Percentiles rank a stretch among this genome's conserved stretches.
Evolutionary conservation across 352 stramenopile species (phyloP).

Genomic region (Blastocystis sp.): DNA sequence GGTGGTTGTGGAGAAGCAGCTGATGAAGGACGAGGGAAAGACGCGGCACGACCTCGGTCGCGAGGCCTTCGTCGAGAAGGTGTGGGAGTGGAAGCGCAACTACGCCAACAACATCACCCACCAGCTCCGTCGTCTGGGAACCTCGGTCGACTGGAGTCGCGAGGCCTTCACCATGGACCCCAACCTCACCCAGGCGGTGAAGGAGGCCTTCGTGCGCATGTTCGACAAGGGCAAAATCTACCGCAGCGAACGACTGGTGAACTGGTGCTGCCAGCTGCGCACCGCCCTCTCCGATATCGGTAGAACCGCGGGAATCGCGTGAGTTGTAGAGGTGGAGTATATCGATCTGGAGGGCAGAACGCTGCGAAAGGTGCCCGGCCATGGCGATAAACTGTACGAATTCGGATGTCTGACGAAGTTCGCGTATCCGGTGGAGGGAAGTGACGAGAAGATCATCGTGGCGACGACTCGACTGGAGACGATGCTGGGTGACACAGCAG

Average conservation of each 20-base stretch:
- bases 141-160: constrained; percentile 88
- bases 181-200: constrained; percentile 85
- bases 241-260: constrained; percentile 86
- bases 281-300: constrained; percentile 84
- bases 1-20: constrained; percentile 95
- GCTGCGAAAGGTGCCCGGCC: constrained; percentile 87
- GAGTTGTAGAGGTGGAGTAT: constrained; percentile 90
- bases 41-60: constrained; percentile 88
- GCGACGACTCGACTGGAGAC: constrained; percentile 96
- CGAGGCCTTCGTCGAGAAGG: constrained; percentile 88
- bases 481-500: constrained; percentile 95
- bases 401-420: constrained; percentile 96
- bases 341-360: constrained; percentile 91
- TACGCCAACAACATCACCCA: constrained; percentile 90
- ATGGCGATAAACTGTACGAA: constrained; percentile 94
- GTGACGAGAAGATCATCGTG: constrained; percentile 76
- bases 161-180: constrained; percentile 97
- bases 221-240: constrained; percentile 94
- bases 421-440: constrained; percentile 87
- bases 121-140: constrained; percentile 86
- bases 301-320: constrained; percentile 62
- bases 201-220: constrained; percentile 92
- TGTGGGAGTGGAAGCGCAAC: constrained; percentile 96
- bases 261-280: constrained; percentile 96
- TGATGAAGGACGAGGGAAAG: constrained; percentile 84